Evolutionary conservation across 106 monocot genomes (phyloP).

Genomic region (Xerophyta viscosa): DNA sequence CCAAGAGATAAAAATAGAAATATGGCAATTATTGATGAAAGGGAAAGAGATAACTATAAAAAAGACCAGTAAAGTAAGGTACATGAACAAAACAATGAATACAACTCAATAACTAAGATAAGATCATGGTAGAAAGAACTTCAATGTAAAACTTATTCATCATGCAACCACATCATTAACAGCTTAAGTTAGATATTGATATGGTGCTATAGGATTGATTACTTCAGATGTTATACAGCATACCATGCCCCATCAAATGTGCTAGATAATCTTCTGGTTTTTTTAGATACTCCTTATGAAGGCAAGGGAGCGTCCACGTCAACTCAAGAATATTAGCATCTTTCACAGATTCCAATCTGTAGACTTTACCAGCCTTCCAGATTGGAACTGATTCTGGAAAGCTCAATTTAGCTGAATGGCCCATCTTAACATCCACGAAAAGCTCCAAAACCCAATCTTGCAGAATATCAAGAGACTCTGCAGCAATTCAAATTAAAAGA

Average conservation of each 20-base stretch:
- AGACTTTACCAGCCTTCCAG: conserved; percentile 74
- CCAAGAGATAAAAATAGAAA: too few species aligned
- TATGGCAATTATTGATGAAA: too few species aligned
- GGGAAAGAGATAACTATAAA: too few species aligned
- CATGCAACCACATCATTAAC: too few species aligned
- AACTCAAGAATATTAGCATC: conserved; percentile 83
- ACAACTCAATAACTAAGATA: too few species aligned
- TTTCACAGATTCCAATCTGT: conserved; percentile 87
- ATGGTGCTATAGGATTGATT: too few species aligned
- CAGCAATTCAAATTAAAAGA: conserved; percentile 4
- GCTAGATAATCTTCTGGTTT: conserved; percentile 91
- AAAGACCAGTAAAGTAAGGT: too few species aligned
- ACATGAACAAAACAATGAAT: too few species aligned
- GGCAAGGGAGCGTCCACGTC: conserved; percentile 88
- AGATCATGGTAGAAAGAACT: too few species aligned
- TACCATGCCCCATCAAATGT: conserved; percentile 94
- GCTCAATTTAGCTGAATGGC: conserved; percentile 20
- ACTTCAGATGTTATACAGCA: conserved; percentile 10
- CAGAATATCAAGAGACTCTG: conserved; percentile 81
- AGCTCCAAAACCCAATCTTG: conserved; percentile 85
- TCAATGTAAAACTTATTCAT: too few species aligned
- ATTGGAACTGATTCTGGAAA: conserved; percentile 30
- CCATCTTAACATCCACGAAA: conserved; percentile 58
- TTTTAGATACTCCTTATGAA: conserved; percentile 85
- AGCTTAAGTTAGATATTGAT: too few species aligned